A percentile compares a stretch with the other conserved stretches of the same genome.
Evolutionary conservation across 2,329 filamentous ascomycete species (phyloP).

Genomic region (Trichoderma sp.): DNA sequence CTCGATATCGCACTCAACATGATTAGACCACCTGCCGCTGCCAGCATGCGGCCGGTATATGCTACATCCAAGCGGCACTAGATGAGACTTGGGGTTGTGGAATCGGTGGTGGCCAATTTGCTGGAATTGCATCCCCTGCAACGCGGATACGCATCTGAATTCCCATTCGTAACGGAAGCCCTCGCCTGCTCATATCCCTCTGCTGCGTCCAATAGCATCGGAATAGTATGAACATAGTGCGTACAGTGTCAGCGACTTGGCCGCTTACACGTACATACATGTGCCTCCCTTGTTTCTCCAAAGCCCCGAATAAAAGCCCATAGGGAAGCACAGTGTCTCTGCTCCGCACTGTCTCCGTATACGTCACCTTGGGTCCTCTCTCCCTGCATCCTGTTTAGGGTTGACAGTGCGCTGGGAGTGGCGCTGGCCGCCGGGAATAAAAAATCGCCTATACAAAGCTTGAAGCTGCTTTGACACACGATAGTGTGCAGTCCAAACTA

Average conservation of each 20-base stretch:
- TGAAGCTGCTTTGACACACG: slow-evolving; percentile 3
- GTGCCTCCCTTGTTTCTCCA: background rate
- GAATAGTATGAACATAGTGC: background rate
- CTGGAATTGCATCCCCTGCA: slow-evolving; percentile 4
- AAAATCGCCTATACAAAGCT: slow-evolving; percentile 17
- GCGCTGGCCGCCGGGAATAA: slow-evolving; percentile 22
- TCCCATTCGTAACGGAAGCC: slow-evolving; percentile 15
- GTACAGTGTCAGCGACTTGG: background rate
- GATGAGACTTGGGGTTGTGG: background rate
- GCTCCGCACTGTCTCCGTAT: background rate
- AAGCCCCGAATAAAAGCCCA: background rate
- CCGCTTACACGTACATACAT: background rate
- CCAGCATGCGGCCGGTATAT: background rate
- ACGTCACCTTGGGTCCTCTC: slow-evolving; percentile 2
- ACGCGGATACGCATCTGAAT: background rate
- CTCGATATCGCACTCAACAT: background rate
- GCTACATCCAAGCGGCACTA: background rate
- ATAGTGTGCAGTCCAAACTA: background rate
- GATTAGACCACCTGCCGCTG: background rate
- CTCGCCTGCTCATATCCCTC: too few relatives aligned
- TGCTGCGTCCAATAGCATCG: background rate
- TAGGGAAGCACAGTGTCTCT: background rate
- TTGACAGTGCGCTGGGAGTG: slow-evolving; percentile 17
- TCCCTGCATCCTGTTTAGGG: slow-evolving; percentile 11
- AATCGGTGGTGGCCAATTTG: background rate